Conservation (phyloP, 192 early-diverging fungal species). For the Coemansia sp. region DNA sequence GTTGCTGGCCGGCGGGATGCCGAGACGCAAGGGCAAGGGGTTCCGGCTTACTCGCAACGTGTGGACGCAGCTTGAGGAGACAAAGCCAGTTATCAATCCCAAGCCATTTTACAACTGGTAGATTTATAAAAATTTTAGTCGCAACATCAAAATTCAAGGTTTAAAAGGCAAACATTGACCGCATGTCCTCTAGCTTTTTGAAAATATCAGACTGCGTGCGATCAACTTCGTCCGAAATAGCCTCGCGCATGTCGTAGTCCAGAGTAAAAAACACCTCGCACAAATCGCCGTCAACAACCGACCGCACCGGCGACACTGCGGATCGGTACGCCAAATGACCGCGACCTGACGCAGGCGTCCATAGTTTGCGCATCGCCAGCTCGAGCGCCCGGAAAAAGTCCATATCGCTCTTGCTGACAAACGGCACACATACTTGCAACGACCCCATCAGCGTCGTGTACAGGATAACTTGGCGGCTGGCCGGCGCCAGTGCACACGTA, state of each 20-base stretch:
- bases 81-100: slow-evolving; percentile 72
- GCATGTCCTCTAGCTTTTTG: slow-evolving; percentile 95
- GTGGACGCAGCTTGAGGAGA: slow-evolving; percentile 69
- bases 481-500: slow-evolving; percentile 76
- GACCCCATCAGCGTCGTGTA: slow-evolving; percentile 85
- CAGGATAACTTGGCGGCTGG: slow-evolving; percentile 83
- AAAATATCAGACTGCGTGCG: slow-evolving; percentile 77
- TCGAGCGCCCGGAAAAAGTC: slow-evolving; percentile 93
- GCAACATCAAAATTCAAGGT: background rate
- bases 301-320: slow-evolving; percentile 73
- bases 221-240: slow-evolving; percentile 87
- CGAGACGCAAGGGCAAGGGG: slow-evolving; percentile 60
- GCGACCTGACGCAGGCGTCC: slow-evolving; percentile 79
- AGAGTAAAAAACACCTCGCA: slow-evolving; percentile 73
- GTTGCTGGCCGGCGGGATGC: slow-evolving; percentile 29
- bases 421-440: slow-evolving; percentile 83
- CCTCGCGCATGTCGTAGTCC: slow-evolving; percentile 9
- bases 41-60: slow-evolving; percentile 68
- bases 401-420: slow-evolving; percentile 84
- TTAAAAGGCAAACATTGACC: slow-evolving; percentile 57
- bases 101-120: slow-evolving; percentile 75
- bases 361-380: slow-evolving; percentile 78
- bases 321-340: slow-evolving; percentile 88
- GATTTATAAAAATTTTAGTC: slow-evolving; percentile 4
- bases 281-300: slow-evolving; percentile 85